Conservation (phyloP, 2,329 filamentous ascomycete species). For the Orbilia oligospora region DNA sequence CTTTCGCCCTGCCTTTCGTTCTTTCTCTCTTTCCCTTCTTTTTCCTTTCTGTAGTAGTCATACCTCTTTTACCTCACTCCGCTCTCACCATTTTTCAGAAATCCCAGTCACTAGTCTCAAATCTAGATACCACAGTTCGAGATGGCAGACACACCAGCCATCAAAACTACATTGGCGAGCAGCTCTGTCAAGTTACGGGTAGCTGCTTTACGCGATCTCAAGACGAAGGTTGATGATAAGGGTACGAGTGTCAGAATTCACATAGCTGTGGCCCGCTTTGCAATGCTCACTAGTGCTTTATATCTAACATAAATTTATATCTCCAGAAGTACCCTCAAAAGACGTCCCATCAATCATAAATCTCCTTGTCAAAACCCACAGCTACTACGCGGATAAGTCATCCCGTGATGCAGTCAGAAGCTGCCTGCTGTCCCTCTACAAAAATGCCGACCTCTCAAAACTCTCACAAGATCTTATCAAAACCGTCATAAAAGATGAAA, state of each 20-base stretch:
- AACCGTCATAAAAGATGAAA: conserved; percentile 78
- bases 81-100: neutral
- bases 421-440: conserved; percentile 80
- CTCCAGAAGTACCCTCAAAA: conserved; percentile 67
- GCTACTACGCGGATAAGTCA: conserved; percentile 85
- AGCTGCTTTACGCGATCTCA: conserved; percentile 63
- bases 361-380: conserved; percentile 87
- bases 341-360: conserved; percentile 74
- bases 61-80: neutral
- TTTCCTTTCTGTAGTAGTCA: neutral
- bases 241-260: conserved; percentile 37
- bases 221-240: conserved; percentile 43
- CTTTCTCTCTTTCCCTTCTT: neutral
- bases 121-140: conserved; percentile 4
- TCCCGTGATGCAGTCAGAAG: conserved; percentile 86
- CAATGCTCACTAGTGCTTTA: conserved; percentile 61
- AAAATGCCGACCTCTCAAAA: conserved; percentile 72
- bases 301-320: conserved; percentile 67
- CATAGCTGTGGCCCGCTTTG: conserved; percentile 39
- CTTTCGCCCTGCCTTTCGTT: conserved; percentile 12
- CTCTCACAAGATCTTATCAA: conserved; percentile 76
- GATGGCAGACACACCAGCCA: conserved; percentile 41
- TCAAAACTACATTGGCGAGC: conserved; percentile 36
- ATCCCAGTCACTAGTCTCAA: conserved; percentile 11
- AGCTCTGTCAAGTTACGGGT: conserved; percentile 60